Conservation (phyloP, 2,329 filamentous ascomycete genomes). For the Clonostachys sp. region DNA sequence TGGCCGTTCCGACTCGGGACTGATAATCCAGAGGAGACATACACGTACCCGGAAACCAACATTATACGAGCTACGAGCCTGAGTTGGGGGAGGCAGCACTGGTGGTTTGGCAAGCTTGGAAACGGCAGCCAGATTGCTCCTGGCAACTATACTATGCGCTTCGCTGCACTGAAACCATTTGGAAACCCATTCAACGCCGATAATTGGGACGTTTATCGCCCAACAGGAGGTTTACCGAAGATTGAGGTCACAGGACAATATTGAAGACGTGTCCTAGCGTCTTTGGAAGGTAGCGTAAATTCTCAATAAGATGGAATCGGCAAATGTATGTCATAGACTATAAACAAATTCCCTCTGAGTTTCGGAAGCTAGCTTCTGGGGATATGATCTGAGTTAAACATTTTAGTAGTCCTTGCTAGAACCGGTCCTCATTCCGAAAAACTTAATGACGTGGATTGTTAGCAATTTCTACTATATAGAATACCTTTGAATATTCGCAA, state of each 20-base stretch:
- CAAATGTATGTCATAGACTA: no score
- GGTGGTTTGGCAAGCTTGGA: slow-evolving; percentile 18
- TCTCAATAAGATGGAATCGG: no score
- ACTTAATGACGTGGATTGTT: no score
- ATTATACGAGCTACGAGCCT: neutral
- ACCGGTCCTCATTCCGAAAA: no score
- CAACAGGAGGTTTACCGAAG: neutral
- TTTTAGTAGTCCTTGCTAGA: no score
- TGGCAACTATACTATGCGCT: slow-evolving; percentile 5
- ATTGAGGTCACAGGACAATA: slow-evolving; percentile 1
- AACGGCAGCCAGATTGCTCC: slow-evolving; percentile 11
- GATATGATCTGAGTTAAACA: no score
- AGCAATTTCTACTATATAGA: no score
- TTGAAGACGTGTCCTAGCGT: no score
- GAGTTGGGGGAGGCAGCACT: slow-evolving; percentile 4
- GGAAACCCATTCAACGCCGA: slow-evolving; percentile 5
- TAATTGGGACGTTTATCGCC: slow-evolving; percentile 1
- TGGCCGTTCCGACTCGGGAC: neutral
- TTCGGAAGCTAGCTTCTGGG: no score
- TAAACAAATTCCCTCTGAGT: no score
- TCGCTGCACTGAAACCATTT: neutral
- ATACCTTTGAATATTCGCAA: no score
- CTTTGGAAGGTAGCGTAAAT: no score
- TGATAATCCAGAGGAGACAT: neutral
- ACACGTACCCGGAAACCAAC: neutral